These are phyloP conservation scores for Pythium inflatum DNA, from an alignment of 352 stramenopile species.

Conservation along the genomic window DNA sequence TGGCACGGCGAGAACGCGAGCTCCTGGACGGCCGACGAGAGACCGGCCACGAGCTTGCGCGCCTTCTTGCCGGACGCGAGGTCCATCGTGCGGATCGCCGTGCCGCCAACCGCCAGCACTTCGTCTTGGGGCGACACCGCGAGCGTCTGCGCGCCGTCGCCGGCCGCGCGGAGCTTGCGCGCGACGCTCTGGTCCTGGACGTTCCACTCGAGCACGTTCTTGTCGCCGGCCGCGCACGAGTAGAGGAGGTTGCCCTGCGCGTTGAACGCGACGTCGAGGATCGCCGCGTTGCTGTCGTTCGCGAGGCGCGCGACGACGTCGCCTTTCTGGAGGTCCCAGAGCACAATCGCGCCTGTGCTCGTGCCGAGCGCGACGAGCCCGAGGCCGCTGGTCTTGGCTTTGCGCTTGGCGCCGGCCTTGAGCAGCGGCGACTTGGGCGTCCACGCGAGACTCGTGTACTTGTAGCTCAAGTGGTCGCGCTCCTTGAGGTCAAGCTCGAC, in stretches of 20 bases:
- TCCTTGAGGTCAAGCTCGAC: constrained; percentile 82
- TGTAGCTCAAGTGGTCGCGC: constrained; percentile 84
- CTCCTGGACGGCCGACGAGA: constrained; percentile 75
- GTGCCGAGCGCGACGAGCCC: constrained; percentile 76
- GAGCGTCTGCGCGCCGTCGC: constrained; percentile 64
- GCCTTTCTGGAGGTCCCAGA: constrained; percentile 76
- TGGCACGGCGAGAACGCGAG: constrained; percentile 66
- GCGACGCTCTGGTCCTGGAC: constrained; percentile 52
- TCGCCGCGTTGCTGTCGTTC: constrained; percentile 44
- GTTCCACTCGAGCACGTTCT: constrained; percentile 82
- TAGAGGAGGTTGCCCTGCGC: constrained; percentile 68
- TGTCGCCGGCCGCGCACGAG: constrained; percentile 62
- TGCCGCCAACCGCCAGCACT: constrained; percentile 65
- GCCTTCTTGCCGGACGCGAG: constrained; percentile 78
- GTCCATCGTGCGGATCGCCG: constrained; percentile 75
- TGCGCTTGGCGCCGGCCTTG: constrained; percentile 57
- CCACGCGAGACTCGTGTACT: constrained; percentile 80
- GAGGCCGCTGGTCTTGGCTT: constrained; percentile 42
- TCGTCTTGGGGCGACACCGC: constrained; percentile 68
- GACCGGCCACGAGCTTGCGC: constrained; percentile 70
- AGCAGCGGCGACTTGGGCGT: constrained; percentile 46
- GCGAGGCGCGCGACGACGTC: constrained; percentile 68
- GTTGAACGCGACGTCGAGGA: constrained; percentile 78
- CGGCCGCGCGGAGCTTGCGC: constrained; percentile 66
- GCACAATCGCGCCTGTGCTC: constrained; percentile 61